phyloP scores from a whole-genome alignment of 305 asterid species.

The Andrographis paniculata region DNA sequence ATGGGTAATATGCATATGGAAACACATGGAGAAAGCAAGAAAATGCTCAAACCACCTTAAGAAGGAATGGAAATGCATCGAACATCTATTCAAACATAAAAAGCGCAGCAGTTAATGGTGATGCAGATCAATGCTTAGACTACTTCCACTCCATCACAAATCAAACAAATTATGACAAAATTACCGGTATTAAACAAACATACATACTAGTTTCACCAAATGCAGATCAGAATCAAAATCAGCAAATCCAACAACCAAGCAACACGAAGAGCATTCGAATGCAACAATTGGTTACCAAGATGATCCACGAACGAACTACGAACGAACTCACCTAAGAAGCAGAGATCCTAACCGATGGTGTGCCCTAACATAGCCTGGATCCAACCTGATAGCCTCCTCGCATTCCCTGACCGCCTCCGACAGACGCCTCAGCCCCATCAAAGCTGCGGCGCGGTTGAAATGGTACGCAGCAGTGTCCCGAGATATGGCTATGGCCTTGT shows the following conservation, averaged over 20 bases:
- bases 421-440: constrained; percentile 55
- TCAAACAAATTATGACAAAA: neutral
- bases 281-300: constrained; percentile 9
- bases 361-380: constrained; percentile 76
- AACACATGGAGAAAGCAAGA: no score
- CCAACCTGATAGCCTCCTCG: constrained; percentile 82
- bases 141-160: constrained; percentile 7
- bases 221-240: constrained; percentile 17
- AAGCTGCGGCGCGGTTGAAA: constrained; percentile 74
- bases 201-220: constrained; percentile 12
- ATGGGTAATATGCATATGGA: no score
- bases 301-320: constrained; percentile 14
- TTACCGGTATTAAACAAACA: neutral
- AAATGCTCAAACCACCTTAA: constrained; percentile 5
- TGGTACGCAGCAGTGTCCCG: constrained; percentile 63
- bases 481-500: constrained; percentile 69
- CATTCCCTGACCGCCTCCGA: constrained; percentile 70
- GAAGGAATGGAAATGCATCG: neutral
- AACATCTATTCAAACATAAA: no score
- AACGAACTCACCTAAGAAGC: constrained; percentile 63
- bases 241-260: constrained; percentile 12
- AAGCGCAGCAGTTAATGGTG: no score
- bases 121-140: neutral
- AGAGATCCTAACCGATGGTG: constrained; percentile 88
- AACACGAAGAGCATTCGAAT: neutral